A percentile compares a stretch with the other conserved stretches of the same genome.
Evolutionary conservation across 305 asterid species (phyloP).

Genomic region (Caryopteris hybrid): DNA sequence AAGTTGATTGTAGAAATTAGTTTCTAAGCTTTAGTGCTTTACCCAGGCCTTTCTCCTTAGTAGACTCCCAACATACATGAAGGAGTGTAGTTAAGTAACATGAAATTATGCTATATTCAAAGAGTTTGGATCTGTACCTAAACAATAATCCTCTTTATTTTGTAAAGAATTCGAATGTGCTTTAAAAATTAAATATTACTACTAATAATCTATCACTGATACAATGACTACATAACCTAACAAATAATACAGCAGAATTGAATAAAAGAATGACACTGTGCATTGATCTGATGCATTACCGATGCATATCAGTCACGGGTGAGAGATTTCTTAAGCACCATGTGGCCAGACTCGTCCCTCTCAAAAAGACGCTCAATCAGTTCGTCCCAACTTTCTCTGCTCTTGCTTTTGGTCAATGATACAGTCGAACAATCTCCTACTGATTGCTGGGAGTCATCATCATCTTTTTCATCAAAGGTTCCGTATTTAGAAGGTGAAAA

Average conservation of each 20-base stretch:
- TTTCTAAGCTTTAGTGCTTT: too few relatives aligned
- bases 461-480: constrained; percentile 54
- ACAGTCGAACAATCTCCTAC: constrained; percentile 38
- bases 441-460: constrained; percentile 23
- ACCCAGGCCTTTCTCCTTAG: too few relatives aligned
- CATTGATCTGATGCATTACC: background rate
- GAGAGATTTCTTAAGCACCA: constrained; percentile 43
- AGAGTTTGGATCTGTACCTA: too few relatives aligned
- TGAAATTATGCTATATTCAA: too few relatives aligned
- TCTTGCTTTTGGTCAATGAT: constrained; percentile 35
- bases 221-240: background rate
- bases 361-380: constrained; percentile 56
- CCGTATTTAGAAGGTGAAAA: constrained; percentile 66
- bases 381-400: constrained; percentile 66
- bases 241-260: constrained; percentile 18
- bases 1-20: too few relatives aligned
- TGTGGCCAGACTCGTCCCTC: constrained; percentile 55
- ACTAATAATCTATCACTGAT: background rate
- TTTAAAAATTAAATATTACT: background rate
- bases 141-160: background rate
- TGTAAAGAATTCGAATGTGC: background rate
- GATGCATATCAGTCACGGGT: constrained; percentile 14
- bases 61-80: too few relatives aligned
- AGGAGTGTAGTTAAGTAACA: too few relatives aligned
- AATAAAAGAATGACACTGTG: constrained; percentile 15